A percentile compares a stretch with the other conserved stretches of the same genome.
Conservation (phyloP, 139 green algal genomes). For the Chlorella ohadii region DNA sequence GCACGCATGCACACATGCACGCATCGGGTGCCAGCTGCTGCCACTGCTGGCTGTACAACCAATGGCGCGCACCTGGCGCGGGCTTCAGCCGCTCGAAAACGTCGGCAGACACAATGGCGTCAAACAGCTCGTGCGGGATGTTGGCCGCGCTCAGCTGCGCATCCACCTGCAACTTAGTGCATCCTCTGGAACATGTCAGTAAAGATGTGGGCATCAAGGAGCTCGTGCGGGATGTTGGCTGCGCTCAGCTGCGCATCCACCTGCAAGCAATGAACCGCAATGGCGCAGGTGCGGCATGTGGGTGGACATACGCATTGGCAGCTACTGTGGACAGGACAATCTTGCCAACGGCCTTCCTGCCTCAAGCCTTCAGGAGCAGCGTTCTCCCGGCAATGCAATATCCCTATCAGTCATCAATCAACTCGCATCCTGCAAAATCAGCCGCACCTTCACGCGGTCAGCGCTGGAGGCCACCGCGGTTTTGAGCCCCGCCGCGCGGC, state of each 20-base stretch:
- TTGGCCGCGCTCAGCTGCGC: conserved; percentile 71
- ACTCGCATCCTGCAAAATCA: no score
- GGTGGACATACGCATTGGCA: no score
- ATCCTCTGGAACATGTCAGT: conserved; percentile 67
- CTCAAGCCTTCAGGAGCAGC: no score
- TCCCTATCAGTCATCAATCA: no score
- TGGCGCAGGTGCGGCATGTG: no score
- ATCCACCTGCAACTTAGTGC: conserved; percentile 61
- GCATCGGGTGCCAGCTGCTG: no score
- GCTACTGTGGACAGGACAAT: no score
- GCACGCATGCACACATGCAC: no score
- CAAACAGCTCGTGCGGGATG: conserved; percentile 62
- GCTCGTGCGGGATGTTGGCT: conserved; percentile 53
- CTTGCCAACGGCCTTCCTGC: no score
- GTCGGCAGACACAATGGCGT: conserved; percentile 73
- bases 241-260: conserved; percentile 73
- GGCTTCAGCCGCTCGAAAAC: conserved; percentile 57
- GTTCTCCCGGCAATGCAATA: no score
- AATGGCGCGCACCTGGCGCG: background rate
- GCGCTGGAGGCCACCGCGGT: conserved; percentile 75
- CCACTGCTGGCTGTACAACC: no score
- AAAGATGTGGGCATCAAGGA: conserved; percentile 75
- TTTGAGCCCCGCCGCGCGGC: conserved; percentile 64
- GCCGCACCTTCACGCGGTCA: conserved; percentile 73
- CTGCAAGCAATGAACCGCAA: conserved; percentile 32